phyloP scores from a whole-genome alignment of 129 eudicot genomes.

The Gnaphalium uliginosum region DNA sequence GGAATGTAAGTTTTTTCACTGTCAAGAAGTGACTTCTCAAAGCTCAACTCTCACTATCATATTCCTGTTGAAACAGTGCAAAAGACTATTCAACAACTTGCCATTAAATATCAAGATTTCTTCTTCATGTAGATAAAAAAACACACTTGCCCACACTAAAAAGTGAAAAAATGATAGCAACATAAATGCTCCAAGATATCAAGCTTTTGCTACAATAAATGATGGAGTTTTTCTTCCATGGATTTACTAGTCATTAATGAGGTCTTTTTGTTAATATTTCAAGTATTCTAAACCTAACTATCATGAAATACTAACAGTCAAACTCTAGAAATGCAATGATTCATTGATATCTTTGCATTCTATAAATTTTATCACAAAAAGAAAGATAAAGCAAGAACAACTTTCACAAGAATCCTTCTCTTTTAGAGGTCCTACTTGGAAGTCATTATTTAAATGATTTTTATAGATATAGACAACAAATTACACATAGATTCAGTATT shows the following conservation, averaged over 20 bases:
- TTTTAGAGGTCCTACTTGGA: background rate
- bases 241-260: background rate
- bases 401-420: conserved; percentile 4
- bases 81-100: conserved; percentile 20
- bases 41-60: conserved; percentile 41
- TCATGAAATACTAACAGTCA: background rate
- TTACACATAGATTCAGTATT: conserved; percentile 1
- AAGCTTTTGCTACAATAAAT: background rate
- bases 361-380: conserved; percentile 8
- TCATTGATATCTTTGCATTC: background rate
- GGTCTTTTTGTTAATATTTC: background rate
- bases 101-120: conserved; percentile 15
- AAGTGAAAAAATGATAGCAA: background rate
- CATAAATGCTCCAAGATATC: background rate
- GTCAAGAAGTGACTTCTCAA: conserved; percentile 48
- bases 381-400: conserved; percentile 17
- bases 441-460: conserved; percentile 7
- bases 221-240: background rate
- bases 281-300: background rate
- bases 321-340: conserved; percentile 21
- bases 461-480: background rate
- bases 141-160: background rate
- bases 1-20: conserved; percentile 30
- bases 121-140: background rate
- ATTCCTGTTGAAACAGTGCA: conserved; percentile 34